A percentile compares a stretch with the other conserved stretches of the same genome.
phyloP scores from a whole-genome alignment of 2,329 filamentous ascomycete species.

The Dothideomycetidae sp. region DNA sequence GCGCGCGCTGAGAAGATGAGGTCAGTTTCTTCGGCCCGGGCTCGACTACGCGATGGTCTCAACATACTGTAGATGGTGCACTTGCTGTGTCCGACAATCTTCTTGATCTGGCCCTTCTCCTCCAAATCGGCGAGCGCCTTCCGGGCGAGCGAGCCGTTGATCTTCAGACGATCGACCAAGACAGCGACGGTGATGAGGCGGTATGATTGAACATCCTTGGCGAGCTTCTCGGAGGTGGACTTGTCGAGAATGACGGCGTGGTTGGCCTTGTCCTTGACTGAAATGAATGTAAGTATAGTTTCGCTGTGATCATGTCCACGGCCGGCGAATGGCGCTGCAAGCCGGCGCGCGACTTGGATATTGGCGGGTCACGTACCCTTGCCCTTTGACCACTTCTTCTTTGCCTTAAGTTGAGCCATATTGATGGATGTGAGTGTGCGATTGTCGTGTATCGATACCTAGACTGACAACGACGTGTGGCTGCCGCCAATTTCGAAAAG shows the following conservation, averaged over 20 bases:
- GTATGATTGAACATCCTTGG: constrained; percentile 99
- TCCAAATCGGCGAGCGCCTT: constrained; percentile 82
- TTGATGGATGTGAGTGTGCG: constrained; percentile 27
- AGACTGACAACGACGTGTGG: constrained; percentile 1
- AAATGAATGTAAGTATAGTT: constrained; percentile 17
- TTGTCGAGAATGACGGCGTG: constrained; percentile 99
- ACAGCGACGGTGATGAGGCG: constrained; percentile 96
- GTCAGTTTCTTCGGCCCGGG: constrained; percentile 1
- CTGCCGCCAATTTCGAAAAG: constrained; percentile 6
- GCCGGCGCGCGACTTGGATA: no score
- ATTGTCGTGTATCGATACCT: constrained; percentile 7
- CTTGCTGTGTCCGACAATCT: constrained; percentile 90
- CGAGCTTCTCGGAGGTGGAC: constrained; percentile 89
- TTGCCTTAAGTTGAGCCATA: constrained; percentile 43
- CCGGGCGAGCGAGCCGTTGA: constrained; percentile 95
- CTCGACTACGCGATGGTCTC: constrained; percentile 3
- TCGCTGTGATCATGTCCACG: no score
- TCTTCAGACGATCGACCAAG: constrained; percentile 99
- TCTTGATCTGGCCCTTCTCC: constrained; percentile 98
- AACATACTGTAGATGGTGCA: constrained; percentile 92
- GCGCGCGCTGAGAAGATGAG: constrained; percentile 13
- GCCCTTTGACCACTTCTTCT: constrained; percentile 64
- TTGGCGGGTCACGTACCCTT: constrained; percentile 21
- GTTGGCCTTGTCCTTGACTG: constrained; percentile 99
- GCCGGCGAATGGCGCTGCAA: background rate